These are phyloP conservation scores for Auxenochlorella protothecoides DNA, from an alignment of 139 green algal species.

Conservation along the genomic window DNA sequence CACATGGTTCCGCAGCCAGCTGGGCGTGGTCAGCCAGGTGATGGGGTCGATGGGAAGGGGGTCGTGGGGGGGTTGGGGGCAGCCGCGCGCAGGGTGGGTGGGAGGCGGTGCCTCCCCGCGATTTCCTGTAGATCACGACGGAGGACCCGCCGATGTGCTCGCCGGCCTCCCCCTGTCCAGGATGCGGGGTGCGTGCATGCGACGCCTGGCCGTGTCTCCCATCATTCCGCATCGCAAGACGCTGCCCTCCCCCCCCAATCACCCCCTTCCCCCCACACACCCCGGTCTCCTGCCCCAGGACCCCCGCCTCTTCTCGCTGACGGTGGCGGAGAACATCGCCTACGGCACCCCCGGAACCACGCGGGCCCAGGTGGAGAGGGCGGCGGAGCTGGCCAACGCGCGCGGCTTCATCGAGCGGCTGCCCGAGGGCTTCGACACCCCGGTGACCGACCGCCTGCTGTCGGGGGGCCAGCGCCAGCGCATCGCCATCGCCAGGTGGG, in stretches of 20 bases:
- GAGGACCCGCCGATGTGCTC: too few species aligned
- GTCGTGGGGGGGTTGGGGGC: too few species aligned
- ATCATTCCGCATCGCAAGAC: too few species aligned
- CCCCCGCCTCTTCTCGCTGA: slow-evolving; percentile 51
- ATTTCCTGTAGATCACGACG: too few species aligned
- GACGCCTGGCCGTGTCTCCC: too few species aligned
- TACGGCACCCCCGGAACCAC: slow-evolving; percentile 42
- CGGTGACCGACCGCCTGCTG: slow-evolving; percentile 53
- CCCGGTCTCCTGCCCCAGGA: slow-evolving; percentile 25
- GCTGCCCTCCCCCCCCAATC: too few species aligned
- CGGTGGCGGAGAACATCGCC: slow-evolving; percentile 61
- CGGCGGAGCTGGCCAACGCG: slow-evolving; percentile 56
- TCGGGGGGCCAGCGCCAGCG: slow-evolving; percentile 71
- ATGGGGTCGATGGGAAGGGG: background rate
- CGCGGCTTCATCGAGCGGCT: slow-evolving; percentile 61
- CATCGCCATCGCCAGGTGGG: slow-evolving; percentile 51
- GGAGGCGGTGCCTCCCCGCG: too few species aligned
- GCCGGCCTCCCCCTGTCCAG: too few species aligned
- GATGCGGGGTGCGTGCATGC: too few species aligned
- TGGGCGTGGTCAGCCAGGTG: slow-evolving; percentile 55
- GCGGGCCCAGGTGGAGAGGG: slow-evolving; percentile 44
- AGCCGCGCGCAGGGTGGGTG: too few species aligned
- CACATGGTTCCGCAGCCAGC: slow-evolving; percentile 46
- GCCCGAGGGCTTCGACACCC: slow-evolving; percentile 54
- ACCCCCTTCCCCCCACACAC: background rate